These are phyloP conservation scores for Cladobotryum mycophilum DNA, from an alignment of 2,329 filamentous ascomycete genomes.

Conservation along the genomic window DNA sequence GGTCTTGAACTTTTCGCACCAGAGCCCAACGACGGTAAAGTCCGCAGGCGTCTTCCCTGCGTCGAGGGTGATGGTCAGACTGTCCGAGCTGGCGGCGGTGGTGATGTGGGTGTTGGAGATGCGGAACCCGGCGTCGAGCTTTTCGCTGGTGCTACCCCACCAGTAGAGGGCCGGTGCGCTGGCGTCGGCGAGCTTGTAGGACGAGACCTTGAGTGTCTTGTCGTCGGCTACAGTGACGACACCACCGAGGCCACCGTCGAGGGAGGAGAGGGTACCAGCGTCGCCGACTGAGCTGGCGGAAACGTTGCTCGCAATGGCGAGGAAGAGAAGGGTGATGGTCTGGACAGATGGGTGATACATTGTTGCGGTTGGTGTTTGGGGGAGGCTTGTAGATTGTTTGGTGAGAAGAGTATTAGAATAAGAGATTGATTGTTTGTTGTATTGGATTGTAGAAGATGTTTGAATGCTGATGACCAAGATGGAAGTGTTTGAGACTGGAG, in stretches of 20 bases:
- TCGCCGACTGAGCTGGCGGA: background rate
- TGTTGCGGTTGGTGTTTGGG: too few relatives aligned
- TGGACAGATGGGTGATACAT: too few relatives aligned
- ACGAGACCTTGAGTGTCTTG: conserved; percentile 15
- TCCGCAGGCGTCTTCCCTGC: conserved; percentile 17
- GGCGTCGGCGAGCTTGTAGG: conserved; percentile 20
- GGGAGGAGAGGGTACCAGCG: conserved; percentile 15
- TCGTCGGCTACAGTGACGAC: conserved; percentile 18
- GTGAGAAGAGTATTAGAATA: too few relatives aligned
- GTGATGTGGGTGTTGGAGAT: conserved; percentile 20
- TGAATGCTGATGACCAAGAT: too few relatives aligned
- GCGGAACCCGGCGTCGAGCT: conserved; percentile 20
- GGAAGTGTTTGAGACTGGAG: too few relatives aligned
- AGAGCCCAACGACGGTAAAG: conserved; percentile 18
- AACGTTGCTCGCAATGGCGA: too few relatives aligned
- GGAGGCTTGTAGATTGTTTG: too few relatives aligned
- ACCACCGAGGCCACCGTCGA: conserved; percentile 21
- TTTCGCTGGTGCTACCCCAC: conserved; percentile 18
- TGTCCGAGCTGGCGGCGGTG: conserved; percentile 12
- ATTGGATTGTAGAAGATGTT: too few relatives aligned
- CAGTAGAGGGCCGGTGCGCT: conserved; percentile 23
- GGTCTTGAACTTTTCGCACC: conserved; percentile 19
- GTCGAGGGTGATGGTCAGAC: conserved; percentile 18
- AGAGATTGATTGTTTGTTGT: too few relatives aligned
- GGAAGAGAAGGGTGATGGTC: too few relatives aligned